These are phyloP conservation scores for Orbilia ellipsospora DNA, from an alignment of 2,329 filamentous ascomycete genomes.

Conservation along the genomic window DNA sequence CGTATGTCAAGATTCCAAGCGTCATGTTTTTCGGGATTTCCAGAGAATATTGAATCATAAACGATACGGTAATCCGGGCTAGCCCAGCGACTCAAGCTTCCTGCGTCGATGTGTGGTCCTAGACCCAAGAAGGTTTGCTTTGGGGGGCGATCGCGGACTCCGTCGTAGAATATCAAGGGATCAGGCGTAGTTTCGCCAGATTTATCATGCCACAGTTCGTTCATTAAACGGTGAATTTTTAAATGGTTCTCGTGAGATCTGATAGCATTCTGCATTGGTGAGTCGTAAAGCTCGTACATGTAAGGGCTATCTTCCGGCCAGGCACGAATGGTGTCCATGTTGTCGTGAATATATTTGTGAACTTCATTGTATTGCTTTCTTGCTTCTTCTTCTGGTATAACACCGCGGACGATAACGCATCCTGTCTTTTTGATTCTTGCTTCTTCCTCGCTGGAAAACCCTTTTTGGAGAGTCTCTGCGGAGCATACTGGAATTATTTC, in stretches of 20 bases:
- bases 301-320: slow-evolving; percentile 63
- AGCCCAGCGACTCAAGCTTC: slow-evolving; percentile 64
- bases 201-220: slow-evolving; percentile 62
- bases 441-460: slow-evolving; percentile 56
- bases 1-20: slow-evolving; percentile 62
- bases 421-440: slow-evolving; percentile 60
- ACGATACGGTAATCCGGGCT: slow-evolving; percentile 62
- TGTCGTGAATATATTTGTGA: slow-evolving; percentile 61
- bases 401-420: slow-evolving; percentile 59
- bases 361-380: slow-evolving; percentile 60
- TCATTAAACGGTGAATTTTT: slow-evolving; percentile 61
- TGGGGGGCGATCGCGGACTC: slow-evolving; percentile 62
- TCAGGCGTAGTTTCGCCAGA: slow-evolving; percentile 60
- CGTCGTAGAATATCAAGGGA: slow-evolving; percentile 64
- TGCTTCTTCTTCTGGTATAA: slow-evolving; percentile 58
- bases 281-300: slow-evolving; percentile 63
- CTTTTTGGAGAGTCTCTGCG: slow-evolving; percentile 58
- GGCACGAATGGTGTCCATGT: slow-evolving; percentile 60
- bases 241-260: slow-evolving; percentile 63
- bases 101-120: slow-evolving; percentile 65
- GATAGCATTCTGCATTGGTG: slow-evolving; percentile 62
- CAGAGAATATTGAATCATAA: slow-evolving; percentile 63
- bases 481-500: slow-evolving; percentile 61
- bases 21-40: slow-evolving; percentile 62
- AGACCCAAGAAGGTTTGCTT: slow-evolving; percentile 63